Evolutionary conservation across 495 filamentous ascomycete species (phyloP).

Genomic region (Neurospora sp.): DNA sequence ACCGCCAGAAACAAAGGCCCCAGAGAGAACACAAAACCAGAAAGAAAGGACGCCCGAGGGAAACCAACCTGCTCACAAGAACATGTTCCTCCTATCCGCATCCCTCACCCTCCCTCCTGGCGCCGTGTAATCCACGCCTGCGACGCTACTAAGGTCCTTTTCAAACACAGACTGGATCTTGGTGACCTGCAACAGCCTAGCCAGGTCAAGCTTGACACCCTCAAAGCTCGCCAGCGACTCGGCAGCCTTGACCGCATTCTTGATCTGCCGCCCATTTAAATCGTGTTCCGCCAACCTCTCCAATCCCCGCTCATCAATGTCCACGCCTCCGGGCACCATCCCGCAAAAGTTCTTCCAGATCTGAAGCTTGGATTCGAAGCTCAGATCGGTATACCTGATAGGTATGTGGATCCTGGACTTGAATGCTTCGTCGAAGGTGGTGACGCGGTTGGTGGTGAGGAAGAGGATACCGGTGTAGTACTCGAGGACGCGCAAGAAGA

Average conservation of each 20-base stretch:
- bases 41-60: neutral
- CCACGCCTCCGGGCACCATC: conserved; percentile 26
- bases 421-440: conserved; percentile 33
- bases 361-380: conserved; percentile 14
- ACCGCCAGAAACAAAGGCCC: neutral
- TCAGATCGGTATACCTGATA: conserved; percentile 31
- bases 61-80: conserved; percentile 10
- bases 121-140: conserved; percentile 25
- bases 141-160: conserved; percentile 21
- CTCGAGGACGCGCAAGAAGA: conserved; percentile 37
- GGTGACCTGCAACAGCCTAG: conserved; percentile 21
- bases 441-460: conserved; percentile 39
- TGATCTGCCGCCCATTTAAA: conserved; percentile 54
- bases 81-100: conserved; percentile 21
- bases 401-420: conserved; percentile 36
- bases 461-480: conserved; percentile 40
- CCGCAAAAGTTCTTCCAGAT: conserved; percentile 41
- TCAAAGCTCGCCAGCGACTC: conserved; percentile 26
- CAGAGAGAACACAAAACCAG: neutral
- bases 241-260: conserved; percentile 52
- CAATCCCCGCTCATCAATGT: conserved; percentile 33
- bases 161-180: conserved; percentile 27
- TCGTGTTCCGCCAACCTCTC: conserved; percentile 31
- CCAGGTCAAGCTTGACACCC: conserved; percentile 15
- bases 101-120: conserved; percentile 18